Conservation (phyloP, 129 eudicot genomes). For the Chrysanthemum makinoi region DNA sequence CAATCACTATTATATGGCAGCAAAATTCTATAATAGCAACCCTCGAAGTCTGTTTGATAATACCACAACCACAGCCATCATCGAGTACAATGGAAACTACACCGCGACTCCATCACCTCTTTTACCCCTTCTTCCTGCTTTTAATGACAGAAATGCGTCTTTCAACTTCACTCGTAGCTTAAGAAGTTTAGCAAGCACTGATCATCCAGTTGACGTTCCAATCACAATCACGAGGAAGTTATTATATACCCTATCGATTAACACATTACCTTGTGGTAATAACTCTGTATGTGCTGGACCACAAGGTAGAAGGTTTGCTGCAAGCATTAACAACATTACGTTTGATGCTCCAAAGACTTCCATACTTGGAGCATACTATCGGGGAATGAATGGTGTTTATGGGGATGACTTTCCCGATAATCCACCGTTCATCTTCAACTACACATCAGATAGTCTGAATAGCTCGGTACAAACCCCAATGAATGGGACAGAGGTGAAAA, state of each 20-base stretch:
- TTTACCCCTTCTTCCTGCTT: constrained; percentile 39
- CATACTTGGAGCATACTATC: constrained; percentile 44
- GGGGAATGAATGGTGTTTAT: constrained; percentile 43
- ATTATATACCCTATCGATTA: constrained; percentile 36
- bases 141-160: constrained; percentile 20
- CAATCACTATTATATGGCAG: constrained; percentile 54
- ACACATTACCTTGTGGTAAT: constrained; percentile 28
- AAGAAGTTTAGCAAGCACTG: constrained; percentile 36
- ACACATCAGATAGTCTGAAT: constrained; percentile 31
- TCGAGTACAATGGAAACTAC: constrained; percentile 36
- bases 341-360: constrained; percentile 35
- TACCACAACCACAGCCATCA: constrained; percentile 49
- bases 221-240: constrained; percentile 24
- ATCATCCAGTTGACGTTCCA: constrained; percentile 45
- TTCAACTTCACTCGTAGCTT: constrained; percentile 22
- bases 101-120: constrained; percentile 3
- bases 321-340: constrained; percentile 51
- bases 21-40: constrained; percentile 30
- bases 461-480: constrained; percentile 23
- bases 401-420: constrained; percentile 37
- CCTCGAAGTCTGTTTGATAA: constrained; percentile 17
- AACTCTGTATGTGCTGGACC: constrained; percentile 29
- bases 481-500: constrained; percentile 37
- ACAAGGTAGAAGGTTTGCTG: constrained; percentile 25
- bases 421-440: constrained; percentile 51